Percentiles rank a stretch among this genome's conserved stretches.
phyloP scores from a whole-genome alignment of 2,329 filamentous ascomycete genomes.

The Waltergamsia citrina region DNA sequence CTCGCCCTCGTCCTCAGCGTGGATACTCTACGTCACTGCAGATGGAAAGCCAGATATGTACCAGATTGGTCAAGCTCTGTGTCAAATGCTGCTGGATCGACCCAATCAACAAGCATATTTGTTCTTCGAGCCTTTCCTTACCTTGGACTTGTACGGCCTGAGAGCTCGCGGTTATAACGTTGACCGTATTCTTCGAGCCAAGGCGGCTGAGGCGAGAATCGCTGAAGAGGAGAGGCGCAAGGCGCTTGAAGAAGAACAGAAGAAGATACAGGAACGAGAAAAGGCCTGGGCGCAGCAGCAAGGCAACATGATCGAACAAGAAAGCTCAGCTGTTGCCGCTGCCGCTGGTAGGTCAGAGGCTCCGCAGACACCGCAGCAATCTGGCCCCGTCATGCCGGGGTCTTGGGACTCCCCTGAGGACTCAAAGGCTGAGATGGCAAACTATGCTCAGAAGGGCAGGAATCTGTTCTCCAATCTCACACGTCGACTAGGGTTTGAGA shows the following conservation, averaged over 20 bases:
- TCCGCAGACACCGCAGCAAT: constrained; percentile 28
- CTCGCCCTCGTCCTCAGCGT: constrained; percentile 38
- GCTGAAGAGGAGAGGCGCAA: constrained; percentile 75
- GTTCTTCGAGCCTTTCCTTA: constrained; percentile 85
- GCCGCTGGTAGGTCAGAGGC: constrained; percentile 20
- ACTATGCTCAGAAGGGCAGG: constrained; percentile 31
- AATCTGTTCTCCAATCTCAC: constrained; percentile 61
- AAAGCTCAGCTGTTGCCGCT: constrained; percentile 13
- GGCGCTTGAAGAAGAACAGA: constrained; percentile 63
- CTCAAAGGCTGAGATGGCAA: constrained; percentile 17
- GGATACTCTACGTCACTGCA: constrained; percentile 67
- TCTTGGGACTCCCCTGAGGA: constrained; percentile 61
- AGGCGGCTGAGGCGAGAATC: constrained; percentile 78
- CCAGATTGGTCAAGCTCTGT: constrained; percentile 82
- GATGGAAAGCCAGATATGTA: constrained; percentile 69
- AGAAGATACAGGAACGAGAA: constrained; percentile 49
- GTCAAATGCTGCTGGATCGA: constrained; percentile 67
- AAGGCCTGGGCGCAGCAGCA: constrained; percentile 28
- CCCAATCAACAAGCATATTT: constrained; percentile 85
- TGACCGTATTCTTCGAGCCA: constrained; percentile 80
- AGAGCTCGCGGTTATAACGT: constrained; percentile 92
- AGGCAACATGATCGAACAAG: constrained; percentile 4
- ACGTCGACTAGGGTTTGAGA: constrained; percentile 59
- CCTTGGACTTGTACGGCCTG: constrained; percentile 72
- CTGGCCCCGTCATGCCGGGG: constrained; percentile 56